Conservation (phyloP, 192 early-diverging fungal species). For the Backusella morwellensis region DNA sequence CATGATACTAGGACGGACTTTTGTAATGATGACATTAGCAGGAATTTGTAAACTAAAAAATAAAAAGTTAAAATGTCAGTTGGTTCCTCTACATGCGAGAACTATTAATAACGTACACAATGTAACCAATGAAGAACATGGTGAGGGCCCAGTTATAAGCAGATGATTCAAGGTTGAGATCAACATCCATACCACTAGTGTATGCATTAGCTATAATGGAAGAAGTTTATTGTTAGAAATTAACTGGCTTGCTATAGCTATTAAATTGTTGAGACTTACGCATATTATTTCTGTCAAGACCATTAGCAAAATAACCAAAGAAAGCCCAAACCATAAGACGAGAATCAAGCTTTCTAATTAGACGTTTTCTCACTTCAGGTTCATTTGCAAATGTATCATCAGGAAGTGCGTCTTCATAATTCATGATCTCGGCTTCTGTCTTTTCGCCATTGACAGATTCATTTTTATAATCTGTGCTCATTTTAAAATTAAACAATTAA, state of each 20-base stretch:
- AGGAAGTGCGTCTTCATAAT: background rate
- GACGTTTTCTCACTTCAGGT: constrained; percentile 5
- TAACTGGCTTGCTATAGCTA: background rate
- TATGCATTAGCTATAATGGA: constrained; percentile 26
- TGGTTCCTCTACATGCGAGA: background rate
- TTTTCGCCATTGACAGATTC: background rate
- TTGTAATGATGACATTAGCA: constrained; percentile 24
- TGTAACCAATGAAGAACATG: constrained; percentile 65
- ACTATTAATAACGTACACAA: constrained; percentile 6
- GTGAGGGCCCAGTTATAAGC: constrained; percentile 62
- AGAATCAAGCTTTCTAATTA: constrained; percentile 27
- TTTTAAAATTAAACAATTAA: background rate
- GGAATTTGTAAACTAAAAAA: constrained; percentile 26
- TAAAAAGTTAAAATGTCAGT: background rate
- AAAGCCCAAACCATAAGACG: constrained; percentile 34
- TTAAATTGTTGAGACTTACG: background rate
- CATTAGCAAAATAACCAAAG: constrained; percentile 39
- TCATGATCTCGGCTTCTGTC: background rate
- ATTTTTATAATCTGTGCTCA: background rate
- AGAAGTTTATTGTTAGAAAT: background rate
- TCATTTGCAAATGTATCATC: background rate
- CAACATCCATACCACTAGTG: constrained; percentile 35
- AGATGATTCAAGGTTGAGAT: constrained; percentile 35
- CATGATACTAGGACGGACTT: constrained; percentile 29
- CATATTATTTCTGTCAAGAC: constrained; percentile 36